Conservation (phyloP, 306 rosid genomes). For the Lagenaria siceraria region DNA sequence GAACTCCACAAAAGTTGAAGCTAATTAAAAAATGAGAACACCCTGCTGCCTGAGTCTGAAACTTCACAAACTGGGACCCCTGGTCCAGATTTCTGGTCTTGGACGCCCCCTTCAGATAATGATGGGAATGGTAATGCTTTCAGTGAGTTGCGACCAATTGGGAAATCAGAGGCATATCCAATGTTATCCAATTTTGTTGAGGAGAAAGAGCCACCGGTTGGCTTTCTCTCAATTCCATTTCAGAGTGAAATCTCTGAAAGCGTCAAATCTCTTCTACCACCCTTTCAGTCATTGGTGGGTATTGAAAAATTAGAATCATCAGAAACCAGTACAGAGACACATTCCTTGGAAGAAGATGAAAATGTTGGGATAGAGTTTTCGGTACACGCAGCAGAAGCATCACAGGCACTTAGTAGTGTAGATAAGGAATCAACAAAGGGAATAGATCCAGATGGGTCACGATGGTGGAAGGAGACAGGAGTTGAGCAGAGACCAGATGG, state of each 20-base stretch:
- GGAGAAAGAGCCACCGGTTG: slow-evolving; percentile 51
- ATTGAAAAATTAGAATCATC: slow-evolving; percentile 31
- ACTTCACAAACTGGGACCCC: slow-evolving; percentile 40
- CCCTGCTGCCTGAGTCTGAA: slow-evolving; percentile 19
- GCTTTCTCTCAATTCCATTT: slow-evolving; percentile 51
- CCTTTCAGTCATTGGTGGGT: slow-evolving; percentile 52
- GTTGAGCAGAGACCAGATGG: slow-evolving; percentile 78
- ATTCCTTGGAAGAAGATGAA: slow-evolving; percentile 42
- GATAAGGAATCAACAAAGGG: slow-evolving; percentile 29
- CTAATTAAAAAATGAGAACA: slow-evolving; percentile 12
- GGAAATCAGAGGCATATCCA: slow-evolving; percentile 22
- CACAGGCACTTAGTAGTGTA: slow-evolving; percentile 41
- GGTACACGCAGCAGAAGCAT: slow-evolving; percentile 59
- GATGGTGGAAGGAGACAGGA: slow-evolving; percentile 92
- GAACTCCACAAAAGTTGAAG: not conserved
- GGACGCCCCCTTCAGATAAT: slow-evolving; percentile 57
- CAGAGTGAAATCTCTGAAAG: slow-evolving; percentile 42
- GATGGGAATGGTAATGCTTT: slow-evolving; percentile 18
- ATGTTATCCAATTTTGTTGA: slow-evolving; percentile 25
- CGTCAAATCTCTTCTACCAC: slow-evolving; percentile 38
- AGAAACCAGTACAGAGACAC: slow-evolving; percentile 20
- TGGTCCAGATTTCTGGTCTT: slow-evolving; percentile 96
- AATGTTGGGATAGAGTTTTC: slow-evolving; percentile 38
- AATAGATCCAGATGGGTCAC: slow-evolving; percentile 53
- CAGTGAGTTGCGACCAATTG: slow-evolving; percentile 23